Conservation (phyloP, 1,139 yeast species). For the Suhomyces panamericanus region DNA sequence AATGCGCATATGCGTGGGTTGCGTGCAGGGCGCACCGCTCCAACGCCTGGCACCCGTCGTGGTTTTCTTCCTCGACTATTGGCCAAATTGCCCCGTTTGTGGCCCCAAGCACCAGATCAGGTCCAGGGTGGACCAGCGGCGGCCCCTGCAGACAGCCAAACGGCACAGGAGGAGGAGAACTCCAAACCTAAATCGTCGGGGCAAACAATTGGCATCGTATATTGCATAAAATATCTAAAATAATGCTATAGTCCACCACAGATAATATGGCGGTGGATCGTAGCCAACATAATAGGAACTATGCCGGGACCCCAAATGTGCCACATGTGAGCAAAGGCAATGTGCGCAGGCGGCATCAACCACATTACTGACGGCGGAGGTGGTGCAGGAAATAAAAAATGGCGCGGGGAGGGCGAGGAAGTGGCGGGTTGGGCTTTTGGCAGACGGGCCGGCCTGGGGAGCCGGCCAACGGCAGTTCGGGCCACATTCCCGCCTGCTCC, state of each 20-base stretch:
- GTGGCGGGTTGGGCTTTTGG: not conserved
- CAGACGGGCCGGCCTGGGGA: not conserved
- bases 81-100: not conserved
- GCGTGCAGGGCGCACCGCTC: not conserved
- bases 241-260: not conserved
- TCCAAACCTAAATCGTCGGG: not conserved
- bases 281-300: not conserved
- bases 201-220: constrained; percentile 7
- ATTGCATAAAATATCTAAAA: constrained; percentile 6
- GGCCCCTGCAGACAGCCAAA: too few species aligned
- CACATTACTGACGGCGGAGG: too few species aligned
- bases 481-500: not conserved
- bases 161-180: too few species aligned
- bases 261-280: constrained; percentile 1
- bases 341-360: too few species aligned
- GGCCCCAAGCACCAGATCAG: too few species aligned
- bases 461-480: too few species aligned
- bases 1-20: not conserved
- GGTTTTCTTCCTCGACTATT: not conserved
- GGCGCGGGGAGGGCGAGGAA: not conserved
- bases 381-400: too few species aligned
- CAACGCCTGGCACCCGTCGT: not conserved
- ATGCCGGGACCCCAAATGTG: constrained; percentile 1
- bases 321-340: too few species aligned
- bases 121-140: too few species aligned